Conservation (phyloP, 2,329 filamentous ascomycete species). For the Trichoderma harzianum region DNA sequence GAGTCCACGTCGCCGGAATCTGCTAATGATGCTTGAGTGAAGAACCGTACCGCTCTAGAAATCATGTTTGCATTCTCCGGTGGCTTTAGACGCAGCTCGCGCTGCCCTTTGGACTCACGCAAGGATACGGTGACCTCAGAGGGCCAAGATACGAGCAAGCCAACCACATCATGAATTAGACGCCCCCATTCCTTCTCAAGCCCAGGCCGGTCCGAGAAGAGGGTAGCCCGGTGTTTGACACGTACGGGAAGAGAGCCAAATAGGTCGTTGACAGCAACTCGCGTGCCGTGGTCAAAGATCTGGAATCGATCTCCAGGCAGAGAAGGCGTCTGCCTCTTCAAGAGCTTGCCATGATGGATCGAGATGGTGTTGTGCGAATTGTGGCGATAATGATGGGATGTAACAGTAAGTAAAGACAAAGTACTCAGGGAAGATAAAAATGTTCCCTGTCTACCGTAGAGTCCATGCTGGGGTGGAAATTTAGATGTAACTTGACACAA, state of each 20-base stretch:
- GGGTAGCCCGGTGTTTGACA: slow-evolving; percentile 69
- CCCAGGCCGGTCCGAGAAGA: slow-evolving; percentile 47
- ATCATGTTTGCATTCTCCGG: slow-evolving; percentile 23
- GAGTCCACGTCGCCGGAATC: slow-evolving; percentile 47
- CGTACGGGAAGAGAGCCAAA: slow-evolving; percentile 91
- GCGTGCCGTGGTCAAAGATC: slow-evolving; percentile 65
- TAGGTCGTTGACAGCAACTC: slow-evolving; percentile 71
- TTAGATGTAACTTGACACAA: slow-evolving; percentile 71
- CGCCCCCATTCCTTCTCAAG: slow-evolving; percentile 63
- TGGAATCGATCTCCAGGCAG: slow-evolving; percentile 54
- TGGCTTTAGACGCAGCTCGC: slow-evolving; percentile 38
- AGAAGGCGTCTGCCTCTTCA: slow-evolving; percentile 63
- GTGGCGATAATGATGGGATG: slow-evolving; percentile 63
- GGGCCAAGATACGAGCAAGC: slow-evolving; percentile 69
- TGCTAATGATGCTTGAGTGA: slow-evolving; percentile 65
- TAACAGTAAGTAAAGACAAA: slow-evolving; percentile 72
- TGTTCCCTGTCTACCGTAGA: slow-evolving; percentile 66
- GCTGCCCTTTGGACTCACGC: slow-evolving; percentile 44
- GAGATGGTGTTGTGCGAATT: slow-evolving; percentile 62
- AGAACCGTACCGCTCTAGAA: slow-evolving; percentile 42
- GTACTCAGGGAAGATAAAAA: slow-evolving; percentile 76
- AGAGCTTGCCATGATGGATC: slow-evolving; percentile 65
- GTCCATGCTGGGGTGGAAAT: slow-evolving; percentile 41
- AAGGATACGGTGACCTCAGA: slow-evolving; percentile 54
- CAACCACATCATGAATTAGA: slow-evolving; percentile 57